Conservation (phyloP, 2,329 filamentous ascomycete genomes). For the Pseudogymnoascus sp. region DNA sequence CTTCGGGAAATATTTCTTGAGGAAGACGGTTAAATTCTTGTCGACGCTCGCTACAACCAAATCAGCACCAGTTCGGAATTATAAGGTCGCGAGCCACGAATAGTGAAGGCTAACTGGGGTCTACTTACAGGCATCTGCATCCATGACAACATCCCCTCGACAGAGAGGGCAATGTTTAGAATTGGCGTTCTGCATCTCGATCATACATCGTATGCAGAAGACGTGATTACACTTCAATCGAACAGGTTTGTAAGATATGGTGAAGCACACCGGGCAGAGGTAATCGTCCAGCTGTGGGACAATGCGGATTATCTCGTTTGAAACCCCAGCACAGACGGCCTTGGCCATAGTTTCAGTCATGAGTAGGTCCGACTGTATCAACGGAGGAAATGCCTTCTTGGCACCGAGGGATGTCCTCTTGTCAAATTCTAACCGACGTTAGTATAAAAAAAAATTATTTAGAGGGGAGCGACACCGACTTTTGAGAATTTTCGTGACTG, state of each 20-base stretch:
- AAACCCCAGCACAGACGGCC: slow-evolving; percentile 67
- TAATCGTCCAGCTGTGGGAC: slow-evolving; percentile 83
- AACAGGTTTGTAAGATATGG: slow-evolving; percentile 75
- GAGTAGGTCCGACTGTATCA: slow-evolving; percentile 51
- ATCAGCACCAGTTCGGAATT: not conserved
- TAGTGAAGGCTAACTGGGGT: not conserved
- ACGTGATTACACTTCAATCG: slow-evolving; percentile 66
- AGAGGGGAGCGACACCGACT: slow-evolving; percentile 41
- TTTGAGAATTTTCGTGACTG: slow-evolving; percentile 77
- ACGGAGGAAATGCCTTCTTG: slow-evolving; percentile 51
- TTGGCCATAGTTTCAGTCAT: slow-evolving; percentile 63
- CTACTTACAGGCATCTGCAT: slow-evolving; percentile 54
- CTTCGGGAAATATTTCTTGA: slow-evolving; percentile 68
- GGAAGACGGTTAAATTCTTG: slow-evolving; percentile 54
- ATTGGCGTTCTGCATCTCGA: slow-evolving; percentile 65
- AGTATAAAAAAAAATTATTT: not conserved
- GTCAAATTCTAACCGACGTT: slow-evolving; percentile 60
- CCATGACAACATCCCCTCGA: slow-evolving; percentile 60
- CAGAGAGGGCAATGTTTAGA: slow-evolving; percentile 70
- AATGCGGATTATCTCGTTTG: slow-evolving; percentile 60
- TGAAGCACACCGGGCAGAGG: slow-evolving; percentile 71
- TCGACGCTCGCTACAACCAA: slow-evolving; percentile 56
- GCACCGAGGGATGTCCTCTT: slow-evolving; percentile 72
- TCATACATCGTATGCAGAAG: slow-evolving; percentile 77
- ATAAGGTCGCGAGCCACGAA: not conserved